Base-by-base conservation (phyloP, 2,329 filamentous ascomycete genomes). In the Colletotrichum sp. region DNA sequence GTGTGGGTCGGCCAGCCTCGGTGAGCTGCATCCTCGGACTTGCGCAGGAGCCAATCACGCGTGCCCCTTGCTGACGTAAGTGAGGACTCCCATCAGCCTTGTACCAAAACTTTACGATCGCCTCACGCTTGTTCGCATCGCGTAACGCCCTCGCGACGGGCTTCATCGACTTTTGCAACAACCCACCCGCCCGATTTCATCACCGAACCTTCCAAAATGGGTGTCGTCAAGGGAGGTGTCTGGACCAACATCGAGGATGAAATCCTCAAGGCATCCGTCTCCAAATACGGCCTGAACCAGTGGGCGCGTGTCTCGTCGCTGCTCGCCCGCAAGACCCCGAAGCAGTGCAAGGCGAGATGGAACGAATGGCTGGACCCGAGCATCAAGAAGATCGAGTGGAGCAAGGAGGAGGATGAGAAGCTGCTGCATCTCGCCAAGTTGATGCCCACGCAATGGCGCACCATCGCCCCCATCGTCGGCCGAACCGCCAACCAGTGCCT, bases 301-400 rank as follows among this genome's bases (percentile, higher is more conserved):
- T 99, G 97, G 97, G 96, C 97, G 83, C 96, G 97, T 85, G 97
- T 99, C 78, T 98, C 97, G 72, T 99, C 97, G 75, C 92, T 99
- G 79, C 93, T 99, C 79, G 96, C 96, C 84, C 95, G 98, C 82
- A 99, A 99, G 86, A 99, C 97, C 36, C 93, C 97, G 68, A 99
- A 99, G 88, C 97, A 99, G 88, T 99, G 97, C 92, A 99, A 99
- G 88, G 96, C 97, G 77, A 92, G 97, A 88, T 99, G 97, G 97
- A 93, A 94, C 84, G 96, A 99, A 90, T 99, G 97, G 96, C 92
- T 99, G 79, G 97, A 99, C 83, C 97, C 97, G 24, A 95, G 95
- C 83, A 99, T 99, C 88, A 95, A 96, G 83, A 99, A 99, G 89
- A 97, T 98, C 80, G 97, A 99, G 88, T 99, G 97, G 96, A 98